Conservation (phyloP, 371 early-diverging fungal genomes). For the Mucor circinelloides region DNA sequence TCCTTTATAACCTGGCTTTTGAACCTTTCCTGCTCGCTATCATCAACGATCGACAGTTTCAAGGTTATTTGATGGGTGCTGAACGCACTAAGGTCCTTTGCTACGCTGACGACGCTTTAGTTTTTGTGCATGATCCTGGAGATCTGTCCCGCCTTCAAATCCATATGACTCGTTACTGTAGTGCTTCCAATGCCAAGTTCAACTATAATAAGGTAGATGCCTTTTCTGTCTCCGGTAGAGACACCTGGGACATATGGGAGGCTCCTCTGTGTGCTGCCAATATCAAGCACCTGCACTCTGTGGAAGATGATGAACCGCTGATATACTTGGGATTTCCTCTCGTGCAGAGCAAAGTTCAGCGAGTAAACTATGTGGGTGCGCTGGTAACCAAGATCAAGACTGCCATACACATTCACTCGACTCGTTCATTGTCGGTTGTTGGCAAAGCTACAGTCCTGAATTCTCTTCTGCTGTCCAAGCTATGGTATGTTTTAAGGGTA, state of each 20-base stretch:
- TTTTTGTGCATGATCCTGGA: not conserved
- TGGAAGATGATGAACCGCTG: not conserved
- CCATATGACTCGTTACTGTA: not conserved
- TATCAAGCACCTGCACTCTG: not conserved
- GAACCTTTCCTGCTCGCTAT: slow-evolving; percentile 13
- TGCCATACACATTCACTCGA: not conserved
- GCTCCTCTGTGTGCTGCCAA: not conserved
- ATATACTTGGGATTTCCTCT: slow-evolving; percentile 2
- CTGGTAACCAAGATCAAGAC: not conserved
- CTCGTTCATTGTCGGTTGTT: not conserved
- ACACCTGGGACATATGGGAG: not conserved
- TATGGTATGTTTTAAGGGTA: not conserved
- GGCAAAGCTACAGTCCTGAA: not conserved
- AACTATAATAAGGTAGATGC: slow-evolving; percentile 10
- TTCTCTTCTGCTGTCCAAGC: not conserved
- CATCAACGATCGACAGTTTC: not conserved
- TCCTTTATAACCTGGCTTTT: slow-evolving; percentile 20
- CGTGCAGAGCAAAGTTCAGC: not conserved
- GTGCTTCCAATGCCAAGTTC: slow-evolving; percentile 12
- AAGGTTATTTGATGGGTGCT: not conserved
- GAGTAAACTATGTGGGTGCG: not conserved
- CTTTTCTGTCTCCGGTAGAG: slow-evolving; percentile 6
- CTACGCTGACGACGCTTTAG: slow-evolving; percentile 16
- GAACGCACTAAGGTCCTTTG: slow-evolving; percentile 1
- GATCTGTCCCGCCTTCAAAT: not conserved